These are phyloP conservation scores for Xylariaceae sp. DNA, from an alignment of 2,329 filamentous ascomycete genomes.

Conservation along the genomic window DNA sequence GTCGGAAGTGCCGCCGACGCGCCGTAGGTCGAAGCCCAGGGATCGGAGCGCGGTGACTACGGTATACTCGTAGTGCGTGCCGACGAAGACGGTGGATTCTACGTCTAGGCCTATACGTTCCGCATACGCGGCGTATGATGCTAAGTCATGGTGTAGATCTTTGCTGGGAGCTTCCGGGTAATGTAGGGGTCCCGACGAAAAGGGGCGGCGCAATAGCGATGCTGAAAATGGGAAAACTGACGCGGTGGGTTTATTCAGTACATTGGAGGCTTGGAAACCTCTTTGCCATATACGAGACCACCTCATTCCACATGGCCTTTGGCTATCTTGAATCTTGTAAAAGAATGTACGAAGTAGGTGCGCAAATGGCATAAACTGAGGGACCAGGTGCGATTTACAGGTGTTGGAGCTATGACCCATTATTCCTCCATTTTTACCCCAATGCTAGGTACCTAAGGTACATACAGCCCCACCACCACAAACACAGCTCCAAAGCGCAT, in stretches of 20 bases:
- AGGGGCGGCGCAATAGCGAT: conserved; percentile 4
- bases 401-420: too few relatives aligned
- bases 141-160: conserved; percentile 57
- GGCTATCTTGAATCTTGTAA: background rate
- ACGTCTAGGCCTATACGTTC: conserved; percentile 51
- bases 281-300: conserved; percentile 6
- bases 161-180: conserved; percentile 45
- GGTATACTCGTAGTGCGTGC: conserved; percentile 75
- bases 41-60: conserved; percentile 51
- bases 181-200: conserved; percentile 23
- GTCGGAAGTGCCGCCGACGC: conserved; percentile 64
- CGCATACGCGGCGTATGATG: conserved; percentile 63
- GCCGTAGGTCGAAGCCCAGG: conserved; percentile 64
- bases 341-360: too few relatives aligned
- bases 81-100: conserved; percentile 59
- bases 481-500: background rate
- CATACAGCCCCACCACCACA: background rate
- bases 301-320: conserved; percentile 17
- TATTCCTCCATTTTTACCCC: too few relatives aligned
- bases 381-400: too few relatives aligned
- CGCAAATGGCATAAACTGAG: too few relatives aligned
- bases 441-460: background rate
- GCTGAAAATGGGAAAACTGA: too few relatives aligned
- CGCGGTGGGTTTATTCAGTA: too few relatives aligned
- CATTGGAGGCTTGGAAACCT: too few relatives aligned